These are phyloP conservation scores for Fusarium sp. DNA, from an alignment of 2,329 filamentous ascomycete species.

Conservation along the genomic window DNA sequence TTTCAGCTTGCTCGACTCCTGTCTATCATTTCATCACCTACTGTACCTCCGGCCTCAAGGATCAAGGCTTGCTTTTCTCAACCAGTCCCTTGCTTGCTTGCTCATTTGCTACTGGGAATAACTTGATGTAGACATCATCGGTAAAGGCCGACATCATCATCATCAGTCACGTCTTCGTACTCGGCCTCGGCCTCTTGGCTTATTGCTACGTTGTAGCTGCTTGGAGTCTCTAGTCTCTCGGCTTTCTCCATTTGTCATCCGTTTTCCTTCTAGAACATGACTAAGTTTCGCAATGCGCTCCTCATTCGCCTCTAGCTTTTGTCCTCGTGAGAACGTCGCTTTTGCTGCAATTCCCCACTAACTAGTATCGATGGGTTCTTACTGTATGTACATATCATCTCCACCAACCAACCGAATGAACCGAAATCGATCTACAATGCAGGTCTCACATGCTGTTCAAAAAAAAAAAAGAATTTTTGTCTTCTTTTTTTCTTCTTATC, in stretches of 20 bases:
- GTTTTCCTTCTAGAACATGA: slow-evolving; percentile 37
- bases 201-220: neutral
- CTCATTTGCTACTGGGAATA: neutral
- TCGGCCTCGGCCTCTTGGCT: slow-evolving; percentile 8
- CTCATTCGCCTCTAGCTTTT: slow-evolving; percentile 26
- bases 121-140: slow-evolving; percentile 1
- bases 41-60: neutral
- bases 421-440: slow-evolving; percentile 31
- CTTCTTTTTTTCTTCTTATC: neutral
- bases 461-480: neutral
- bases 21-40: slow-evolving; percentile 39
- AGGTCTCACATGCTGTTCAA: neutral
- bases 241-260: slow-evolving; percentile 33
- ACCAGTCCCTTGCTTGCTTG: neutral
- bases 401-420: slow-evolving; percentile 27
- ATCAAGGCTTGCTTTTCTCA: slow-evolving; percentile 2
- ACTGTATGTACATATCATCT: neutral
- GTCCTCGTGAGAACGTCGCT: slow-evolving; percentile 14
- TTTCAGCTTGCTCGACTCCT: slow-evolving; percentile 38
- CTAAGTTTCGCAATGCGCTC: slow-evolving; percentile 25
- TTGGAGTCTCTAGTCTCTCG: neutral
- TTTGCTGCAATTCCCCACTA: neutral
- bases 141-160: slow-evolving; percentile 12
- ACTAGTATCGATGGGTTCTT: neutral
- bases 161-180: slow-evolving; percentile 13